Conservation (phyloP, 2,329 filamentous ascomycete species). For the Graphilbum ipis-grandicollis region DNA sequence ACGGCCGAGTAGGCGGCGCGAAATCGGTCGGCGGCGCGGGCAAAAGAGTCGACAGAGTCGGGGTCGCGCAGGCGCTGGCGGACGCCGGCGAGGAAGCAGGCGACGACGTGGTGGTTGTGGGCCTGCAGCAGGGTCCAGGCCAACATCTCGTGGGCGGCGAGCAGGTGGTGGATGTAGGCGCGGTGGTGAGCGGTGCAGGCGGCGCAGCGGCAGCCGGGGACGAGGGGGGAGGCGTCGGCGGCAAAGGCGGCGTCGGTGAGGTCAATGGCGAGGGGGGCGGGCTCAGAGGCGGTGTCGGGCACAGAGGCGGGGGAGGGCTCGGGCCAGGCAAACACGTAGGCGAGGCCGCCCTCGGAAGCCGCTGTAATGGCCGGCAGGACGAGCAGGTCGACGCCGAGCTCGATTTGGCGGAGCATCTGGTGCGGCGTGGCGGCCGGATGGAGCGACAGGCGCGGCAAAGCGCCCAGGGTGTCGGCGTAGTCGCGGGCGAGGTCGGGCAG, state of each 20-base stretch:
- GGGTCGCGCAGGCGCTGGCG: constrained; percentile 43
- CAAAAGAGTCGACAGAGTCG: constrained; percentile 40
- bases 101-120: constrained; percentile 67
- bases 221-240: constrained; percentile 44
- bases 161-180: constrained; percentile 75
- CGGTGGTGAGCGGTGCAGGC: constrained; percentile 69
- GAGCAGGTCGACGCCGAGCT: constrained; percentile 64
- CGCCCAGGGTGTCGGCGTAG: constrained; percentile 28
- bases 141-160: constrained; percentile 88
- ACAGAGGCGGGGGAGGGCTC: constrained; percentile 1
- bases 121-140: constrained; percentile 86
- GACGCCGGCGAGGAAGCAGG: constrained; percentile 55
- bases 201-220: constrained; percentile 56
- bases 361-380: constrained; percentile 47
- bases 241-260: constrained; percentile 54
- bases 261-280: constrained; percentile 50
- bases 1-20: constrained; percentile 43
- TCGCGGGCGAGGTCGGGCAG: constrained; percentile 46
- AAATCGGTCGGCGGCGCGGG: constrained; percentile 24
- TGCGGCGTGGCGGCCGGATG: constrained; percentile 55
- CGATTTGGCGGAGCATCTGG: constrained; percentile 57
- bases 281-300: constrained; percentile 5
- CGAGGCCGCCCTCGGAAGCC: constrained; percentile 71
- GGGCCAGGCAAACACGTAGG: constrained; percentile 64
- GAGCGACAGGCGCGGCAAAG: constrained; percentile 59